Conservation (phyloP, 176 grass and related monocot genomes). For the Leersia perrieri region DNA sequence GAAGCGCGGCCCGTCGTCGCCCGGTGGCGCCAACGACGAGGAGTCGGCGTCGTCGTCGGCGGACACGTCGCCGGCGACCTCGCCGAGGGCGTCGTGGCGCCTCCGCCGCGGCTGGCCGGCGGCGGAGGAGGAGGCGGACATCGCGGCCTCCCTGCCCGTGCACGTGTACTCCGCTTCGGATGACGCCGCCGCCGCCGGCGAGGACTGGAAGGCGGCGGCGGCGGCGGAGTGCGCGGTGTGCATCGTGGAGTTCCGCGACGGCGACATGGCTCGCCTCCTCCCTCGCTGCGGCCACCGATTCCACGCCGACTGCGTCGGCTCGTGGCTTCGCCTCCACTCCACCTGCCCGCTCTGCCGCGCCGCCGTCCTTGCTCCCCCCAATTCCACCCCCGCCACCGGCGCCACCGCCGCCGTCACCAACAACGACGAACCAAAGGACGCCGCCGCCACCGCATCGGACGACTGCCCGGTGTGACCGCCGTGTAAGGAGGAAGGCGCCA, state of each 20-base stretch:
- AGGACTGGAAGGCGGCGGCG: neutral
- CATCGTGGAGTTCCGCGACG: conserved; percentile 56
- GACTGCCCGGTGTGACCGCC: conserved; percentile 35
- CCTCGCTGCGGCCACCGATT: conserved; percentile 60
- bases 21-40: neutral
- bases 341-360: conserved; percentile 77
- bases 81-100: conserved; percentile 11
- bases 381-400: too few relatives aligned
- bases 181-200: neutral
- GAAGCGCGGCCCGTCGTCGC: neutral
- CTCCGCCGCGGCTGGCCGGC: neutral
- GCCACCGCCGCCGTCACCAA: neutral
- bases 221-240: conserved; percentile 59
- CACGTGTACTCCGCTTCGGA: conserved; percentile 14
- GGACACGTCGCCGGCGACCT: conserved; percentile 15
- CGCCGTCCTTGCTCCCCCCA: conserved; percentile 6
- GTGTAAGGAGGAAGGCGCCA: neutral
- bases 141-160: conserved; percentile 36
- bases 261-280: conserved; percentile 42
- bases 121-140: neutral
- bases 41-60: neutral
- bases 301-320: conserved; percentile 56
- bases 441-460: neutral
- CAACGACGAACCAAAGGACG: neutral
- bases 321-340: conserved; percentile 50